A percentile compares a stretch with the other conserved stretches of the same genome.
phyloP scores from a whole-genome alignment of 768 basidiomycete genomes.

The Rhodotorula babjevae region DNA sequence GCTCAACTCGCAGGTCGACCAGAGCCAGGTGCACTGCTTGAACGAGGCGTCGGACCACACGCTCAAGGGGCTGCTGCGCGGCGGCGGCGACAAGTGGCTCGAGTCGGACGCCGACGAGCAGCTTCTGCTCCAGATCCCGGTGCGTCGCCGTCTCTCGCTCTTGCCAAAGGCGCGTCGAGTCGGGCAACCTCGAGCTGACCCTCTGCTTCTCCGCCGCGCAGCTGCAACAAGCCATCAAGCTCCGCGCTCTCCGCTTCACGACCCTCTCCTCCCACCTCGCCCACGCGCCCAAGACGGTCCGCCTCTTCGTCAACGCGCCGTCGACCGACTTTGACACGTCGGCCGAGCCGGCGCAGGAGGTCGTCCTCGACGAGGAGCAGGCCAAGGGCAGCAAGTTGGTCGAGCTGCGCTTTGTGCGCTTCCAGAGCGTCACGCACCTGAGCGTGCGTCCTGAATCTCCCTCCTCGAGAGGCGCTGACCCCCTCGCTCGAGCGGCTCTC shows the following conservation, averaged over 20 bases:
- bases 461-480: no score
- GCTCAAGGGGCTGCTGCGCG: slow-evolving; percentile 56
- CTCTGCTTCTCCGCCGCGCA: not conserved
- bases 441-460: slow-evolving; percentile 57
- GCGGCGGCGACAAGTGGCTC: slow-evolving; percentile 52
- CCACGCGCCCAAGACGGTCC: slow-evolving; percentile 60
- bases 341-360: slow-evolving; percentile 56
- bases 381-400: slow-evolving; percentile 46
- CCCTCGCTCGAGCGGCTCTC: no score
- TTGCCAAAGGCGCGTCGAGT: no score
- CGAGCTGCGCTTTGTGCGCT: slow-evolving; percentile 61
- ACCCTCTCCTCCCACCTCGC: slow-evolving; percentile 44
- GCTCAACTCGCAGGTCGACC: slow-evolving; percentile 53
- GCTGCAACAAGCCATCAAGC: slow-evolving; percentile 50
- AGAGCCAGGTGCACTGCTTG: slow-evolving; percentile 62
- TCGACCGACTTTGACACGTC: slow-evolving; percentile 61
- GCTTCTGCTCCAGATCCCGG: slow-evolving; percentile 63
- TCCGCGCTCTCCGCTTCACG: slow-evolving; percentile 59
- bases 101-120: slow-evolving; percentile 70
- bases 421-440: slow-evolving; percentile 63
- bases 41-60: slow-evolving; percentile 60
- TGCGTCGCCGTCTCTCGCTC: slow-evolving; percentile 46
- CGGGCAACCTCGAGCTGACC: not conserved
- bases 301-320: slow-evolving; percentile 60
- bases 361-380: slow-evolving; percentile 56